These are phyloP conservation scores for Chenopodium quinoa DNA, from an alignment of 148 eudicot genomes.

Conservation along the genomic window DNA sequence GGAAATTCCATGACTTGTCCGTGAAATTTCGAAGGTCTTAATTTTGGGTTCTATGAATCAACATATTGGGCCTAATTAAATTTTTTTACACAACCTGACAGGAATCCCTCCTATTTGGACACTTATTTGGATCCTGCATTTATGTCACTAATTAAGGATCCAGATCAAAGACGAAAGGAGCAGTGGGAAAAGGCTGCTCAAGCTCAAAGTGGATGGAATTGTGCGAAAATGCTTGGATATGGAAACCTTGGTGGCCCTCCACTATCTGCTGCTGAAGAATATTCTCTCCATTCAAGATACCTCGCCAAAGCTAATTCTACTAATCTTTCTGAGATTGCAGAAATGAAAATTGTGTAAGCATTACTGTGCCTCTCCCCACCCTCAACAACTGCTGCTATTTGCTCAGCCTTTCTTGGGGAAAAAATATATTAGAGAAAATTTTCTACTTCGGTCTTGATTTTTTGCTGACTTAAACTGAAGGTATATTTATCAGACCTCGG, in stretches of 20 bases:
- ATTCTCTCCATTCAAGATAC: constrained; percentile 94
- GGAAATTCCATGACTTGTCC: background rate
- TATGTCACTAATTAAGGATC: constrained; percentile 95
- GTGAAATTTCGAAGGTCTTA: background rate
- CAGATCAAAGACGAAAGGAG: constrained; percentile 86
- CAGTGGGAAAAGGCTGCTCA: constrained; percentile 95
- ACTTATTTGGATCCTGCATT: constrained; percentile 95
- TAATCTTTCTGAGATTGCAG: constrained; percentile 90
- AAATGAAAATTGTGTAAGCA: constrained; percentile 97
- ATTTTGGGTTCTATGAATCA: background rate
- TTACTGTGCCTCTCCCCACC: background rate
- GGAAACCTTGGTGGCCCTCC: constrained; percentile 88
- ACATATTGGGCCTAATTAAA: background rate
- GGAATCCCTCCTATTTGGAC: constrained; percentile 82
- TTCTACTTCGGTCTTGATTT: background rate
- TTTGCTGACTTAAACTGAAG: background rate
- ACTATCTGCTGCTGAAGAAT: constrained; percentile 92
- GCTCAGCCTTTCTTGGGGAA: background rate
- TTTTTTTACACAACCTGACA: constrained; percentile 30
- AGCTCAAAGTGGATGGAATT: constrained; percentile 73
- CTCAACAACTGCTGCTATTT: background rate
- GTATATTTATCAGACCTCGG: no score
- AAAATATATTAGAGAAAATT: background rate
- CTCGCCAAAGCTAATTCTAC: constrained; percentile 91
- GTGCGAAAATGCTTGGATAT: constrained; percentile 78